Evolutionary conservation across 352 stramenopile genomes (phyloP).

Genomic region (Phytophthora litchii): DNA sequence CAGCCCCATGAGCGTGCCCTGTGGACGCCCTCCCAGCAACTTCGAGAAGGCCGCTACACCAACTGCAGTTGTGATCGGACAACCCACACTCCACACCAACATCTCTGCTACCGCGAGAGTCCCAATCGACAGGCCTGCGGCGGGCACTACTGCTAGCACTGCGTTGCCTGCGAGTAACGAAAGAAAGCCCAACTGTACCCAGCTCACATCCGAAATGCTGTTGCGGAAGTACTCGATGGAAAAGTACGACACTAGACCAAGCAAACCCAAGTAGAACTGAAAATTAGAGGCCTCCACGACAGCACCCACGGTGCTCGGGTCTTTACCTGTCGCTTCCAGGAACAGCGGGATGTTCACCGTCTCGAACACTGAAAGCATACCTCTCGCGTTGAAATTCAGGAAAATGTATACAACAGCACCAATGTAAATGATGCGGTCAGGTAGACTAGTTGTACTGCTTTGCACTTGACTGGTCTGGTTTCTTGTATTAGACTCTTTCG

Average conservation of each 20-base stretch:
- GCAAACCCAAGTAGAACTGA: slow-evolving; percentile 74
- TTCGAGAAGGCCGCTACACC: slow-evolving; percentile 76
- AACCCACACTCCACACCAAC: slow-evolving; percentile 77
- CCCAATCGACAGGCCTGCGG: slow-evolving; percentile 38
- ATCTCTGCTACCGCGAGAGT: slow-evolving; percentile 51
- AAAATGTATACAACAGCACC: slow-evolving; percentile 71
- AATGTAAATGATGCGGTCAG: slow-evolving; percentile 62
- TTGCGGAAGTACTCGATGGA: slow-evolving; percentile 74
- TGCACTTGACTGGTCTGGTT: slow-evolving; percentile 36
- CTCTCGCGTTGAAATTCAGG: slow-evolving; percentile 73
- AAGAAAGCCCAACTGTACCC: slow-evolving; percentile 64
- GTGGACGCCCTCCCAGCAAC: slow-evolving; percentile 60
- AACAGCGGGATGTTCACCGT: slow-evolving; percentile 81
- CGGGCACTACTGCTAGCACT: slow-evolving; percentile 50
- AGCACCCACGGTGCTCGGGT: slow-evolving; percentile 44
- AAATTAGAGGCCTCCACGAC: slow-evolving; percentile 74
- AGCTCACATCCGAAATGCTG: slow-evolving; percentile 59
- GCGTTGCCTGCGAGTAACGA: slow-evolving; percentile 65
- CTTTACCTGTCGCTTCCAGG: slow-evolving; percentile 63
- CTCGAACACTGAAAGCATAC: slow-evolving; percentile 79
- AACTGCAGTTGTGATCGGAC: slow-evolving; percentile 72
- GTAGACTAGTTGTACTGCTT: slow-evolving; percentile 38
- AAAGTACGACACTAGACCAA: slow-evolving; percentile 73
- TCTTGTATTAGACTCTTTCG: slow-evolving; percentile 32
- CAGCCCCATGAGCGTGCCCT: slow-evolving; percentile 75